These are phyloP conservation scores for Chaetomium cochliodes DNA, from an alignment of 495 filamentous ascomycete species.

Conservation along the genomic window DNA sequence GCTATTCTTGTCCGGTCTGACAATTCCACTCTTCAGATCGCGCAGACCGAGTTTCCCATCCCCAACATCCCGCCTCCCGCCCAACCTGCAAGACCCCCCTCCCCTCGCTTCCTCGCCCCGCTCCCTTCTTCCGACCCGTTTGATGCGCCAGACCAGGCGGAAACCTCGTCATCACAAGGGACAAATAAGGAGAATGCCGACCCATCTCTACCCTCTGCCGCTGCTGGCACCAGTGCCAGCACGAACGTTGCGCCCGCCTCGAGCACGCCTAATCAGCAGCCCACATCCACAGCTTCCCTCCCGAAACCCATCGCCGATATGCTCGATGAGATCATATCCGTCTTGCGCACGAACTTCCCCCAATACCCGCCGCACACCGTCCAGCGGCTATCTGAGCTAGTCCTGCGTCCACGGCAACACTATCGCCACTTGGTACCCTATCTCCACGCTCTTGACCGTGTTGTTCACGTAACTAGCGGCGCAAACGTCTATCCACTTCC, in stretches of 20 bases:
- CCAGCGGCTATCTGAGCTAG: conserved; percentile 90
- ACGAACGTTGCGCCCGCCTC: conserved; percentile 20
- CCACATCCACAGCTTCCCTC: conserved; percentile 44
- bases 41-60: conserved; percentile 47
- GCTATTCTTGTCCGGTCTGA: background rate
- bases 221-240: background rate
- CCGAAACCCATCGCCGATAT: conserved; percentile 63
- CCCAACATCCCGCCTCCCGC: conserved; percentile 39
- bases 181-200: conserved; percentile 50
- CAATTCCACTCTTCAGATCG: conserved; percentile 33
- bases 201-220: conserved; percentile 27
- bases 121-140: conserved; percentile 51
- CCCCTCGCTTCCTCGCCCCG: conserved; percentile 46
- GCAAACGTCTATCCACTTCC: conserved; percentile 80
- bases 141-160: conserved; percentile 45
- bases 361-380: conserved; percentile 84
- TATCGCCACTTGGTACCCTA: conserved; percentile 80
- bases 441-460: conserved; percentile 85
- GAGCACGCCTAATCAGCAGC: conserved; percentile 14
- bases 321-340: conserved; percentile 63
- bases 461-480: conserved; percentile 85
- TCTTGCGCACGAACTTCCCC: conserved; percentile 66
- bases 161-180: conserved; percentile 44
- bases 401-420: conserved; percentile 70
- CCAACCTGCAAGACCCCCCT: conserved; percentile 34